Conservation (phyloP, 768 basidiomycete species). For the Pleurotus giganteus region DNA sequence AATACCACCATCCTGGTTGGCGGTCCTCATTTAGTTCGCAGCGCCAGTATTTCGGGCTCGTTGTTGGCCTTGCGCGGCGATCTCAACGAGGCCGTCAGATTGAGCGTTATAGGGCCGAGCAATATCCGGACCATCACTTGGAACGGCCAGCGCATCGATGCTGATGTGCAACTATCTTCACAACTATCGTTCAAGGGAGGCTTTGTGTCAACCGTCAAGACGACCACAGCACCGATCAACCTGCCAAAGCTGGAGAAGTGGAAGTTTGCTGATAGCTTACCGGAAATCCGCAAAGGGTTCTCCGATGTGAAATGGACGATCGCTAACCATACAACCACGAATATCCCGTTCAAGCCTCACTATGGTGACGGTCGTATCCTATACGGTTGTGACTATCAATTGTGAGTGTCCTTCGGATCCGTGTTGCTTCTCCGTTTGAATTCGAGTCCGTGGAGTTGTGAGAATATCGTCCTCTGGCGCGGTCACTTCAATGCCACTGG, state of each 20-base stretch:
- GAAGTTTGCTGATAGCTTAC: conserved; percentile 75
- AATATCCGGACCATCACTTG: conserved; percentile 56
- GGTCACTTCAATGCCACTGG: conserved; percentile 74
- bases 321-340: conserved; percentile 73
- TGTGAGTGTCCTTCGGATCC: conserved; percentile 42
- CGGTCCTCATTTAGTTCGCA: conserved; percentile 65
- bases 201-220: conserved; percentile 40
- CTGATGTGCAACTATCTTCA: conserved; percentile 27
- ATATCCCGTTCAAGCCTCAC: conserved; percentile 64
- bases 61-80: conserved; percentile 67
- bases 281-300: conserved; percentile 58
- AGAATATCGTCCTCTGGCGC: conserved; percentile 79
- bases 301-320: conserved; percentile 63
- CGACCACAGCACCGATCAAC: conserved; percentile 27
- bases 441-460: conserved; percentile 52
- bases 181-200: conserved; percentile 37
- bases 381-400: conserved; percentile 86
- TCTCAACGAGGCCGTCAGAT: conserved; percentile 51
- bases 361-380: conserved; percentile 78
- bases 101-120: conserved; percentile 65
- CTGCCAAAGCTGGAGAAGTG: conserved; percentile 60
- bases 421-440: neutral
- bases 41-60: conserved; percentile 45
- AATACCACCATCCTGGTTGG: conserved; percentile 66
- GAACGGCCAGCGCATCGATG: conserved; percentile 59